phyloP scores from a whole-genome alignment of 805 yeast genomes.

The Cyberlindnera veronae region DNA sequence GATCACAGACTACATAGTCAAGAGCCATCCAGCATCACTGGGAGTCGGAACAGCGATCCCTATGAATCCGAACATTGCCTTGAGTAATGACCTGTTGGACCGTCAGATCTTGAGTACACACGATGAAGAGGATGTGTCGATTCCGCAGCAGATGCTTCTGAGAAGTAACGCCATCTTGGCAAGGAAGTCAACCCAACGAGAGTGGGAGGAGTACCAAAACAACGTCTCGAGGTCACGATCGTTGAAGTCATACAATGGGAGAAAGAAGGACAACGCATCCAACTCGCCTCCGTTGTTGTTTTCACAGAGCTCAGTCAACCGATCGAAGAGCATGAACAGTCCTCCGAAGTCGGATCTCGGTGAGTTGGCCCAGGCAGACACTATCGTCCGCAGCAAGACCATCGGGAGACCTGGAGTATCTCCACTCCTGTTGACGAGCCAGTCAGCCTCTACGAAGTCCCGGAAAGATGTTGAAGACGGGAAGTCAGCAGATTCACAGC shows the following conservation, averaged over 20 bases:
- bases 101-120: conserved; percentile 6
- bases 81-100: conserved; percentile 10
- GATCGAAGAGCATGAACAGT: conserved; percentile 11
- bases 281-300: conserved; percentile 10
- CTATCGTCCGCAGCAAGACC: conserved; percentile 6
- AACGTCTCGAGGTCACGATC: neutral
- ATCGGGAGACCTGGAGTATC: neutral
- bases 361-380: neutral
- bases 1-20: neutral
- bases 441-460: too few relatives aligned
- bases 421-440: too few relatives aligned
- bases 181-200: neutral
- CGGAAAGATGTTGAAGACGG: too few relatives aligned
- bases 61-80: conserved; percentile 1
- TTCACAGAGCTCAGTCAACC: conserved; percentile 6
- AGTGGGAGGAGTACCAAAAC: conserved; percentile 3
- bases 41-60: neutral
- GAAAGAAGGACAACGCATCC: neutral
- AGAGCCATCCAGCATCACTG: neutral
- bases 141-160: neutral
- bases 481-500: too few relatives aligned
- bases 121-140: neutral
- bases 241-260: neutral
- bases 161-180: conserved; percentile 3
- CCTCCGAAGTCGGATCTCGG: neutral